These are phyloP conservation scores for Ascochyta pisi DNA, from an alignment of 2,329 filamentous ascomycete species.

Conservation along the genomic window DNA sequence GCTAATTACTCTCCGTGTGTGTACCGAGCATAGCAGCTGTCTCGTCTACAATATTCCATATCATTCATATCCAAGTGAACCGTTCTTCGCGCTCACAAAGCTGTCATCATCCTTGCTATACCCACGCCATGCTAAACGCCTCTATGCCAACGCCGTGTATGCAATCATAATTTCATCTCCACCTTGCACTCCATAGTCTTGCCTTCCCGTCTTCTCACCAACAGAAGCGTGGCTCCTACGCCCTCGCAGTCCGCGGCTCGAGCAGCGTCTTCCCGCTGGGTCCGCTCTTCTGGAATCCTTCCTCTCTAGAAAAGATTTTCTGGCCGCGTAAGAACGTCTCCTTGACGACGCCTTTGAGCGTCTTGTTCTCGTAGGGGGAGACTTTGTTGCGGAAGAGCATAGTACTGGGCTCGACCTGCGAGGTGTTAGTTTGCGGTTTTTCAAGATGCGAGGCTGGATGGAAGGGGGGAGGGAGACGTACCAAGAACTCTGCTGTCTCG, in stretches of 20 bases:
- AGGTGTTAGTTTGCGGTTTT: too few species aligned
- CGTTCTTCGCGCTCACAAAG: too few species aligned
- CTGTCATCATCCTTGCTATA: too few species aligned
- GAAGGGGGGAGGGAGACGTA: constrained; percentile 50
- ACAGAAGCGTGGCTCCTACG: background rate
- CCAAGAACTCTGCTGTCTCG: constrained; percentile 77
- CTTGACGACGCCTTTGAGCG: constrained; percentile 76
- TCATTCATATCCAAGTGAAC: background rate
- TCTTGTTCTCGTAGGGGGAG: constrained; percentile 85
- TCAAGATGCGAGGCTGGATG: too few species aligned
- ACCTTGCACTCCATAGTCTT: background rate
- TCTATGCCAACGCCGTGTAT: constrained; percentile 20
- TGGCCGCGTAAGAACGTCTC: constrained; percentile 86
- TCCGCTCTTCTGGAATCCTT: constrained; percentile 65
- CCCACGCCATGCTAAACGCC: constrained; percentile 2
- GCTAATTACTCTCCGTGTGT: too few species aligned
- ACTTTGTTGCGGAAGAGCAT: constrained; percentile 97
- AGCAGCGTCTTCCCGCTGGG: constrained; percentile 60
- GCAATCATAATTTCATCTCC: constrained; percentile 17
- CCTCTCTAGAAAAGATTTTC: constrained; percentile 75
- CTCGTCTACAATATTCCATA: too few species aligned
- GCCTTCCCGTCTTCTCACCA: background rate
- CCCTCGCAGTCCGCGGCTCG: constrained; percentile 51
- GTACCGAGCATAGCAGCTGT: too few species aligned
- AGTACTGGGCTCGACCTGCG: constrained; percentile 63